Evolutionary conservation across 1,139 yeast genomes (phyloP), one percentile per base, ranked within the genome.

Genomic region (Pichia kudriavzevii): DNA sequence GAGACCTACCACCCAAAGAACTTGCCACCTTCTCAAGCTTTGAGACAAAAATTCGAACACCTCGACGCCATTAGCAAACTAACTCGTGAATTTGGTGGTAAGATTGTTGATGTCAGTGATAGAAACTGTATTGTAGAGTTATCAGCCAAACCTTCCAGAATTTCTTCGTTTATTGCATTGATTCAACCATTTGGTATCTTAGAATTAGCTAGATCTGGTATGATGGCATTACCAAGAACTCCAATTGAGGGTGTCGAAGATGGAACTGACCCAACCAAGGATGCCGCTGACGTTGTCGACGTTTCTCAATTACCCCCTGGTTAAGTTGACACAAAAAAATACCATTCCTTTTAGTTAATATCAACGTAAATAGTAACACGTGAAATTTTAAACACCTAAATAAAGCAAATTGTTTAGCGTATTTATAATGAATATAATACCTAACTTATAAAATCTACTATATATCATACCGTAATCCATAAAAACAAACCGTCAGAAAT

Each of bases 211-310:
- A 77, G 98, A 64, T 81, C 95, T 17, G 98, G 98, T 63, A 85
- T 88, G 94, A 85, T 91, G 87, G 98, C 97, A 8, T 70, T 91
- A 54, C 94, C 97, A 55, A 79, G 97, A 71, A 85, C 97, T 34
- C 96, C 96, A 32, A 66, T 85, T 52, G 71, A 69, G 40, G 60
- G 61, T 22, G 52, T 46, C 28, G 75, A 70, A 22, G 53, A 54
- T 17, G 58, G 58, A 8, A 49, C 52, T 6, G 72, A 64, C 19
- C 73, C 67, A 12, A 61, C 65, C 19, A 67, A 69, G 46, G 75
- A 72, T 42, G 84, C 83, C 29, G 73, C 79, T 33, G 58, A 79
- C 42, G 72, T 76, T 46, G 84, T 79, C 38, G 93, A 81, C 56
- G 81, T 79, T 43, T 71, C 84, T 39, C 84, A 79, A 61, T 67